phyloP scores from a whole-genome alignment of 345 rosid genomes.

The Kernera saxatilis region DNA sequence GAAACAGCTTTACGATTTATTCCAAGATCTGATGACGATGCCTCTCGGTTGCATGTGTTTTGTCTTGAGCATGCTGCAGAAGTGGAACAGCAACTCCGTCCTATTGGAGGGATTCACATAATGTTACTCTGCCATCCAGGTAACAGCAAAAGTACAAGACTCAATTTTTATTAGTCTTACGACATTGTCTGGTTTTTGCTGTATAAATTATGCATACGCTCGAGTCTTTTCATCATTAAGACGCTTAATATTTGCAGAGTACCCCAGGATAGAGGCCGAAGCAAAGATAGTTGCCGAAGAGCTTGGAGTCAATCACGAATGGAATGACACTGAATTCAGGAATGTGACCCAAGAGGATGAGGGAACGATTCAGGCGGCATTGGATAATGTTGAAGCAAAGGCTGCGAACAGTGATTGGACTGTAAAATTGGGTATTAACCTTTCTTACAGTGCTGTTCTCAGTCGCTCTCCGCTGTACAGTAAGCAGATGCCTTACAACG shows the following conservation, averaged over 20 bases:
- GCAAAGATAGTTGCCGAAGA: constrained; percentile 75
- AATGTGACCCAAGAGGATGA: constrained; percentile 66
- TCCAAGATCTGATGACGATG: constrained; percentile 60
- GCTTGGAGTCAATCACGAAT: constrained; percentile 47
- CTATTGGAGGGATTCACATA: constrained; percentile 75
- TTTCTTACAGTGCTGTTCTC: constrained; percentile 79
- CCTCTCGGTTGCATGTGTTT: constrained; percentile 80
- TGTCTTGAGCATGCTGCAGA: constrained; percentile 98
- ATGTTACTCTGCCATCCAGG: constrained; percentile 93
- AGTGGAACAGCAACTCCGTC: constrained; percentile 72
- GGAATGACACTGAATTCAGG: constrained; percentile 60
- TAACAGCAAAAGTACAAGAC: constrained; percentile 14
- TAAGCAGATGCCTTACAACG: constrained; percentile 96
- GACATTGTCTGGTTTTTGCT: background rate
- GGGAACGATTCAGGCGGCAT: constrained; percentile 54
- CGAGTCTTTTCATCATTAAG: background rate
- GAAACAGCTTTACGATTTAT: constrained; percentile 33
- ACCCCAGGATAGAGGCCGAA: constrained; percentile 78
- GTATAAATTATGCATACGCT: background rate
- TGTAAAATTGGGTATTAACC: constrained; percentile 82
- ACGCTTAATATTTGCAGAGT: constrained; percentile 49
- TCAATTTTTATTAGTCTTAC: background rate
- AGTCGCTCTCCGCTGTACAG: constrained; percentile 79
- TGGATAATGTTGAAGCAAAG: constrained; percentile 73
- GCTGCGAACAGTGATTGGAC: constrained; percentile 93